These are phyloP conservation scores for Oldenlandia corymbosa DNA, from an alignment of 257 asterid genomes.

Conservation along the genomic window DNA sequence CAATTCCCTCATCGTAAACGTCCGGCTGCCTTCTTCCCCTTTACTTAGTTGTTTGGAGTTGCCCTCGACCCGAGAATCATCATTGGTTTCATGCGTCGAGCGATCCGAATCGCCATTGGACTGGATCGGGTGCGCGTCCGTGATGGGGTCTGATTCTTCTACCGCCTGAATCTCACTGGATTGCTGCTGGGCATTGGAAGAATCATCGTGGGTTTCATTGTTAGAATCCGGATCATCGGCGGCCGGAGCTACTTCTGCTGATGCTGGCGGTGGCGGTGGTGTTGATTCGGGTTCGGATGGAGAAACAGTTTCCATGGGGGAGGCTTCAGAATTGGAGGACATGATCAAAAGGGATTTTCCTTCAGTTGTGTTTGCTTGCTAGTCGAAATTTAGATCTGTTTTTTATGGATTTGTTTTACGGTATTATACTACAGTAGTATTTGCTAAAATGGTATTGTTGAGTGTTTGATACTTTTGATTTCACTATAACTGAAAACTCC, in stretches of 20 bases:
- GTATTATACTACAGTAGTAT: too few relatives aligned
- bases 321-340: conserved; percentile 38
- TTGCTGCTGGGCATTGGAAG: conserved; percentile 18
- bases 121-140: neutral
- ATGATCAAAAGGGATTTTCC: conserved; percentile 7
- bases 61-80: conserved; percentile 14
- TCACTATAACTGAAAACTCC: too few relatives aligned
- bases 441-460: too few relatives aligned
- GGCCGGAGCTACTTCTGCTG: conserved; percentile 21
- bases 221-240: conserved; percentile 49
- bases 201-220: neutral
- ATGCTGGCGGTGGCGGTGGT: neutral
- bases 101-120: conserved; percentile 11
- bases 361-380: neutral
- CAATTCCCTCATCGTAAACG: conserved; percentile 94
- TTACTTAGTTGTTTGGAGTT: conserved; percentile 33
- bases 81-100: conserved; percentile 21
- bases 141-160: neutral
- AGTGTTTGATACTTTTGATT: too few relatives aligned
- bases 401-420: too few relatives aligned
- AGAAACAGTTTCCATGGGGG: conserved; percentile 14
- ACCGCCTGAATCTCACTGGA: conserved; percentile 31
- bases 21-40: conserved; percentile 60
- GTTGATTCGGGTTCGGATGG: conserved; percentile 14
- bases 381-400: neutral